Evolutionary conservation across 805 yeast genomes (phyloP).

Genomic region (Pichia manshurica): DNA sequence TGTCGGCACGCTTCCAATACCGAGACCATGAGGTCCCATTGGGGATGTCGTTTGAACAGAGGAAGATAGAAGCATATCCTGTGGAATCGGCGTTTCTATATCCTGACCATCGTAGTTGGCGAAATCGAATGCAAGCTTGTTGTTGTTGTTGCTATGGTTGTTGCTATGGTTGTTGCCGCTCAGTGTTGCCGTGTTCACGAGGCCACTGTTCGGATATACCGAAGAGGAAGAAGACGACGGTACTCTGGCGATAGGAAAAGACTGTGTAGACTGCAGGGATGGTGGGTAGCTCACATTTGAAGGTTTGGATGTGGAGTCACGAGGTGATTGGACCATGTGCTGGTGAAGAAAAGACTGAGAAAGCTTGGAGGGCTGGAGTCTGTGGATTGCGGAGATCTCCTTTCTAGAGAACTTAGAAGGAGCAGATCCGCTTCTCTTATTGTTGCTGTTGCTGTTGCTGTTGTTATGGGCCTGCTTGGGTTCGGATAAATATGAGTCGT

Average conservation of each 20-base stretch:
- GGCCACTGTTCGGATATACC: too few relatives aligned
- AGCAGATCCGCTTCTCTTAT: neutral
- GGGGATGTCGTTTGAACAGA: constrained; percentile 14
- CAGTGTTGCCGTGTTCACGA: too few relatives aligned
- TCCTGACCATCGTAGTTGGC: constrained; percentile 5
- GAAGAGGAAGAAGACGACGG: too few relatives aligned
- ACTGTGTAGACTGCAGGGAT: neutral
- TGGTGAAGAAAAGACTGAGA: constrained; percentile 24
- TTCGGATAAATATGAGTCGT: constrained; percentile 12
- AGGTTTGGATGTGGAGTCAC: neutral
- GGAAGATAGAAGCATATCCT: constrained; percentile 14
- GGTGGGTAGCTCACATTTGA: neutral
- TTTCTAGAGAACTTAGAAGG: constrained; percentile 20
- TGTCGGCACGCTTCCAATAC: constrained; percentile 8
- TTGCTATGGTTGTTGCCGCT: too few relatives aligned
- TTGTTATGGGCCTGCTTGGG: neutral
- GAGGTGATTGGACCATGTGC: constrained; percentile 6
- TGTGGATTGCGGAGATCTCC: constrained; percentile 21
- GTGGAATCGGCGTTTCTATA: constrained; percentile 13
- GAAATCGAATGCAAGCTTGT: neutral
- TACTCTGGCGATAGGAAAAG: neutral
- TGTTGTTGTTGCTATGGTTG: too few relatives aligned
- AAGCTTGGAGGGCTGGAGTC: constrained; percentile 25
- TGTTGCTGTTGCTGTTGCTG: neutral
- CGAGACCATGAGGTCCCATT: constrained; percentile 3